A percentile compares a stretch with the other conserved stretches of the same genome.
These are phyloP conservation scores for Leishmania mexicana DNA, from an alignment of 208 protist species.

Conservation along the genomic window DNA sequence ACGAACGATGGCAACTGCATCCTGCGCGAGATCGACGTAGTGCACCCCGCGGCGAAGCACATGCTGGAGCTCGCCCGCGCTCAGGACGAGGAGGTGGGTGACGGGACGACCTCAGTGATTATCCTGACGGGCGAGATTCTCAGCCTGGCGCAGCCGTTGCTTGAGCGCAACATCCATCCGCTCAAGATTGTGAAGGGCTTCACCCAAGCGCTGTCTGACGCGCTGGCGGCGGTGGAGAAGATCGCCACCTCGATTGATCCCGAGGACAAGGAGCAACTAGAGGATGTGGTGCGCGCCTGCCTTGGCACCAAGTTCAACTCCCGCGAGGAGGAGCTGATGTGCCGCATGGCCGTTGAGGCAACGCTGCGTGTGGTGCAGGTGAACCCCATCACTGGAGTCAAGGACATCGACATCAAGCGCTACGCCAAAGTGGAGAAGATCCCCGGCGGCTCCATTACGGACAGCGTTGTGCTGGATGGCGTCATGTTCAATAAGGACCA, in stretches of 20 bases:
- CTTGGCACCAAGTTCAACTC: slow-evolving; percentile 99
- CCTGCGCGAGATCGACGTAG: slow-evolving; percentile 99
- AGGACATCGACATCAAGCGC: slow-evolving; percentile 99
- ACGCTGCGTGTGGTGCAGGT: slow-evolving; percentile 94
- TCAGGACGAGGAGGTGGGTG: slow-evolving; percentile 99
- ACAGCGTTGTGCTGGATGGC: slow-evolving; percentile 98
- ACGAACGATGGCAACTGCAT: slow-evolving; percentile 99
- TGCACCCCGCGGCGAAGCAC: slow-evolving; percentile 99
- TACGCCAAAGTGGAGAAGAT: slow-evolving; percentile 99
- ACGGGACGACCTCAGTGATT: slow-evolving; percentile 99
- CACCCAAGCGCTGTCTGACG: slow-evolving; percentile 96
- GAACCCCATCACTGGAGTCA: slow-evolving; percentile 82
- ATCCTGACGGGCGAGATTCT: slow-evolving; percentile 99
- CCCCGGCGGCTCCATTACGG: slow-evolving; percentile 98
- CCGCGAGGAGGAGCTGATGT: slow-evolving; percentile 97
- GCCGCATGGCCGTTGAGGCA: slow-evolving; percentile 98
- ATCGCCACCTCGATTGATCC: slow-evolving; percentile 94
- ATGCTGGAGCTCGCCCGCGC: slow-evolving; percentile 99
- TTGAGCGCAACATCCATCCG: slow-evolving; percentile 99
- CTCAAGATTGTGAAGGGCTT: slow-evolving; percentile 98
- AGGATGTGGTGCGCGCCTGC: slow-evolving; percentile 93
- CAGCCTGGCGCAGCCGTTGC: slow-evolving; percentile 94
- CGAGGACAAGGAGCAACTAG: slow-evolving; percentile 88
- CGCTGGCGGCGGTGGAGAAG: slow-evolving; percentile 94
- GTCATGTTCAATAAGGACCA: slow-evolving; percentile 99